These are phyloP conservation scores for Solanum okadae DNA, from an alignment of 257 asterid genomes.

Conservation along the genomic window DNA sequence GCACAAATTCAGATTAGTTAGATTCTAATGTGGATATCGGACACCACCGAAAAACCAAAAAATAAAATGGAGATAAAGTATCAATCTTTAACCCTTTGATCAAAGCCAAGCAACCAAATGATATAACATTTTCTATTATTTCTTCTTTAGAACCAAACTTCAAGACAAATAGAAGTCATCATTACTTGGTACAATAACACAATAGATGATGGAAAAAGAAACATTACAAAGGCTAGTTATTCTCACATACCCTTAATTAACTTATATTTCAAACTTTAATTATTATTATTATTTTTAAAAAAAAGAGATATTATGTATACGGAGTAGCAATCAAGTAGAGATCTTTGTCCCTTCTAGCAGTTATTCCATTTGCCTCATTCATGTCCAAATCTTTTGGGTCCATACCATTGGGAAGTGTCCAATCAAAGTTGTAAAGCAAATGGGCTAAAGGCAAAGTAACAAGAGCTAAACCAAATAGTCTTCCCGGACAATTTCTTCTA, in stretches of 20 bases:
- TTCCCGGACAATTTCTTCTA: constrained; percentile 1
- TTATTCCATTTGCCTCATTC: not conserved
- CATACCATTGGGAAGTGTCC: constrained; percentile 3
- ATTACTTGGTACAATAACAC: not conserved
- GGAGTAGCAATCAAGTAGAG: not conserved
- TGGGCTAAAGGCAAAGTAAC: not conserved
- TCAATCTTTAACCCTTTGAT: not conserved
- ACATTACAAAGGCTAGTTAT: not conserved
- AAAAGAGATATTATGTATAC: not conserved
- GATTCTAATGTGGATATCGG: no score
- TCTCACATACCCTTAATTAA: not conserved
- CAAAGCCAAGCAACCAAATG: not conserved
- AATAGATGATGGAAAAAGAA: not conserved
- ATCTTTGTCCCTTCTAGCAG: not conserved
- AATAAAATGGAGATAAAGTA: no score
- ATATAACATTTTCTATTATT: not conserved
- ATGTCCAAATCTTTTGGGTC: not conserved
- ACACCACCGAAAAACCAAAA: no score
- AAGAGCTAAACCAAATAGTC: not conserved
- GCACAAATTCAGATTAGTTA: no score
- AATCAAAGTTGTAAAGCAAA: constrained; percentile 1
- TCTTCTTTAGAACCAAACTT: not conserved
- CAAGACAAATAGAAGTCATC: not conserved
- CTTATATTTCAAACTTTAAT: not conserved
- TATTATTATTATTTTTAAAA: no score